A percentile compares a stretch with the other conserved stretches of the same genome.
Conservation (phyloP, 371 early-diverging fungal genomes). For the Amoeboaphelidium protococcarum region DNA sequence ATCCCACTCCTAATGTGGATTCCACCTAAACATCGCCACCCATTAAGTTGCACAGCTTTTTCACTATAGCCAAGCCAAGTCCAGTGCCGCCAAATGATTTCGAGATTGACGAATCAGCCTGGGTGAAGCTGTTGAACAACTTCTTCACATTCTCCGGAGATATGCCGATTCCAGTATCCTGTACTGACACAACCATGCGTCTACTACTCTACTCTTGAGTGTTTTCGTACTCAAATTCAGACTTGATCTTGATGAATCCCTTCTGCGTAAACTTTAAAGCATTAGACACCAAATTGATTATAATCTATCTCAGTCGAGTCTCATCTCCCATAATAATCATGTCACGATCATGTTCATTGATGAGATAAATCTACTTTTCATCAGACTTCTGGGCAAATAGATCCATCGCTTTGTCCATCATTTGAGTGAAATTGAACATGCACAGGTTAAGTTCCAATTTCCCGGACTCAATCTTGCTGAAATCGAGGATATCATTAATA, state of each 20-base stretch:
- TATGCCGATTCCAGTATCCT: constrained; percentile 69
- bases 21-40: constrained; percentile 50
- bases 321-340: constrained; percentile 2
- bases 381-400: constrained; percentile 35
- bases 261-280: constrained; percentile 60
- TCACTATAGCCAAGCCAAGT: constrained; percentile 49
- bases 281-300: constrained; percentile 14
- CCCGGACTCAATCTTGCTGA: constrained; percentile 56
- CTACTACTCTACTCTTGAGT: no score
- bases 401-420: no score
- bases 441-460: constrained; percentile 36
- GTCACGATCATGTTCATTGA: constrained; percentile 7
- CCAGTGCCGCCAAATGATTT: constrained; percentile 62
- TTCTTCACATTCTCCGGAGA: constrained; percentile 32
- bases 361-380: constrained; percentile 33
- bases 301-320: constrained; percentile 16
- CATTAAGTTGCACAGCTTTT: constrained; percentile 39
- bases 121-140: constrained; percentile 54
- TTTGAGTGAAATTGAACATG: constrained; percentile 36
- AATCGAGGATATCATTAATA: constrained; percentile 27
- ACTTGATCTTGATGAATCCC: neutral
- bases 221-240: neutral
- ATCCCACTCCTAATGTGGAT: constrained; percentile 32
- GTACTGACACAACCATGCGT: constrained; percentile 40
- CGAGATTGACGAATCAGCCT: constrained; percentile 50